Evolutionary conservation across 2,329 filamentous ascomycete genomes (phyloP).

Genomic region (Arachnomyces sp.): DNA sequence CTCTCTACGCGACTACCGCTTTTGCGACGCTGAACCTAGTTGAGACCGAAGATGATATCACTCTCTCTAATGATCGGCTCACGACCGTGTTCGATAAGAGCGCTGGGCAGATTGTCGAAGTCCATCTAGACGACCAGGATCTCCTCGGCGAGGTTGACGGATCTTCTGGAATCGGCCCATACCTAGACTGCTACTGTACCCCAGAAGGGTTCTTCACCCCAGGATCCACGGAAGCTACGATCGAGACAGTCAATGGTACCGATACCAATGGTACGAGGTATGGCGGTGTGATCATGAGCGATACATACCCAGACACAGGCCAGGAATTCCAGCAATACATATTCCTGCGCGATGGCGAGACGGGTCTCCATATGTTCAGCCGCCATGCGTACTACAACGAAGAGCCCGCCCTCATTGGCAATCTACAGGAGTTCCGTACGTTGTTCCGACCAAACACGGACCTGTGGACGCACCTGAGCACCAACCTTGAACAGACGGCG

Average conservation of each 20-base stretch:
- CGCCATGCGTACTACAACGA: slow-evolving; percentile 55
- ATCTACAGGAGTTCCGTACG: slow-evolving; percentile 55
- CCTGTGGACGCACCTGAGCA: slow-evolving; percentile 57
- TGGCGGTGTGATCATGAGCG: slow-evolving; percentile 53
- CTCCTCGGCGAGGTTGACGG: slow-evolving; percentile 43
- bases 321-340: slow-evolving; percentile 58
- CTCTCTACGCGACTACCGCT: too few species aligned
- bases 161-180: slow-evolving; percentile 46
- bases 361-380: slow-evolving; percentile 55
- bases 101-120: slow-evolving; percentile 33
- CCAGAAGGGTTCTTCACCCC: slow-evolving; percentile 55
- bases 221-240: slow-evolving; percentile 43
- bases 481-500: slow-evolving; percentile 49
- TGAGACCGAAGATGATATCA: slow-evolving; percentile 7
- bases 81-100: slow-evolving; percentile 38
- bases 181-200: slow-evolving; percentile 58
- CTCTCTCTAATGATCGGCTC: slow-evolving; percentile 39
- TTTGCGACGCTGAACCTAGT: too few species aligned
- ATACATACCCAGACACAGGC: slow-evolving; percentile 51
- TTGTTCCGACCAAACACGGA: slow-evolving; percentile 53
- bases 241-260: slow-evolving; percentile 45
- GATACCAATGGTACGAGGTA: slow-evolving; percentile 47
- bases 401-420: slow-evolving; percentile 48
- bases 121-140: slow-evolving; percentile 44
- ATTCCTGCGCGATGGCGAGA: slow-evolving; percentile 57